Evolutionary conservation across 106 monocot genomes (phyloP), one percentile per base, ranked within the genome.

Genomic region (Xerophyta viscosa): DNA sequence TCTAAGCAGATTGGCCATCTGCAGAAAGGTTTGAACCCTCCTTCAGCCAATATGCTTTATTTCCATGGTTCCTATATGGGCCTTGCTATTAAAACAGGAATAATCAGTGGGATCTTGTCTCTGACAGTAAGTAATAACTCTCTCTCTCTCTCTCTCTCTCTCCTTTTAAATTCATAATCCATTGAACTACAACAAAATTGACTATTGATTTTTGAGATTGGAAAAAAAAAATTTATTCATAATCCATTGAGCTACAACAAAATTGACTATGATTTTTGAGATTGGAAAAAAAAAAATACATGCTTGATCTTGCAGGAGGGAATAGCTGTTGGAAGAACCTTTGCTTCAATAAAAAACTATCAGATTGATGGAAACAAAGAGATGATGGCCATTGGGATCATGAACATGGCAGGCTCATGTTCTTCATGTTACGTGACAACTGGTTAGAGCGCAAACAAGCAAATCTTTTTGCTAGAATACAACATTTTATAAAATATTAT

Each of bases 341-440:
- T 91, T 65, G 91, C 91, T 22, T 91, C 91, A 41, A 56, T 91
- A 7, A 91, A 86, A 37, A 91, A 82, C 50, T 91, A 91, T 57
- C 86, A 82, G 57, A 64, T 91, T 8, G 91, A 91, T 62, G 91
- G 91, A 25, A 91, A 91, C 72, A 91, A 91, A 68, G 91, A 91
- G 70, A 91, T 91, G 91, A 78, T 86, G 78, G 91, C 86, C 37
- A 86, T 91, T 20, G 91, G 91, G 6, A 27, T 86, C 23, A 91
- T 91, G 91, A 91, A 91, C 91, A 86, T 91, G 69, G 78, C 72
- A 18, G 91, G 91, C 37, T 92, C 91, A 8, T 92, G 91, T 57
- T 64, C 91, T 58, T 92, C 91, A 24, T 92, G 91, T 39, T 92
- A 82, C 62, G 86, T 92, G 42, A 92, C 91, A 1, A 82, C 91